phyloP scores from a whole-genome alignment of 345 rosid genomes.

The Kandelia obovata region DNA sequence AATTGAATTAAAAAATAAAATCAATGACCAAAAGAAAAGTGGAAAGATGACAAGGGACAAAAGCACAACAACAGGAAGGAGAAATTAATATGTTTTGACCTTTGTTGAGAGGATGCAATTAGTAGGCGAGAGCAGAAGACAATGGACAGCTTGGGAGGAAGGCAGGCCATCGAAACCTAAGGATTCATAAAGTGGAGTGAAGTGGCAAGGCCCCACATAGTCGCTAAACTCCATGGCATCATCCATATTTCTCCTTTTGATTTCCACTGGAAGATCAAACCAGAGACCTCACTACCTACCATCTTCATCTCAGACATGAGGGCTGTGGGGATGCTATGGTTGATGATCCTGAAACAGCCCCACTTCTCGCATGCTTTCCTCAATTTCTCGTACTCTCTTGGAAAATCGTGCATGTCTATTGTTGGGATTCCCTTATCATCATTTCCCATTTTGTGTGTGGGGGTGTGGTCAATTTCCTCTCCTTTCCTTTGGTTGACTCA shows the following conservation, averaged over 20 bases:
- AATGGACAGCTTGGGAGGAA: constrained; percentile 41
- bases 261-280: constrained; percentile 59
- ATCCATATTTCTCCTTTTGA: constrained; percentile 52
- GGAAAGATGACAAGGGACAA: too few relatives aligned
- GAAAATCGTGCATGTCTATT: constrained; percentile 48
- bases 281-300: constrained; percentile 47
- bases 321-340: constrained; percentile 49
- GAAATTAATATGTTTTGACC: constrained; percentile 28
- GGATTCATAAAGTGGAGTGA: constrained; percentile 75
- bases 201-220: constrained; percentile 42
- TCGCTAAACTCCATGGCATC: constrained; percentile 62
- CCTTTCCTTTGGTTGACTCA: too few relatives aligned
- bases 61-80: too few relatives aligned
- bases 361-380: constrained; percentile 61
- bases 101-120: constrained; percentile 56
- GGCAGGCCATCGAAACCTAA: constrained; percentile 66
- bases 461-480: too few relatives aligned
- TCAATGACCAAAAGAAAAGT: too few relatives aligned
- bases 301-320: constrained; percentile 63
- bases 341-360: constrained; percentile 79
- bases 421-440: constrained; percentile 31
- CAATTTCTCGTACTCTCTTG: constrained; percentile 34
- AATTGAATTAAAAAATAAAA: too few relatives aligned
- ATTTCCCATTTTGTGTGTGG: not conserved
- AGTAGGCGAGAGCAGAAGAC: constrained; percentile 62